Evolutionary conservation across 495 filamentous ascomycete species (phyloP), one percentile per base, ranked within the genome.

Genomic region (Penicillium paradoxum): DNA sequence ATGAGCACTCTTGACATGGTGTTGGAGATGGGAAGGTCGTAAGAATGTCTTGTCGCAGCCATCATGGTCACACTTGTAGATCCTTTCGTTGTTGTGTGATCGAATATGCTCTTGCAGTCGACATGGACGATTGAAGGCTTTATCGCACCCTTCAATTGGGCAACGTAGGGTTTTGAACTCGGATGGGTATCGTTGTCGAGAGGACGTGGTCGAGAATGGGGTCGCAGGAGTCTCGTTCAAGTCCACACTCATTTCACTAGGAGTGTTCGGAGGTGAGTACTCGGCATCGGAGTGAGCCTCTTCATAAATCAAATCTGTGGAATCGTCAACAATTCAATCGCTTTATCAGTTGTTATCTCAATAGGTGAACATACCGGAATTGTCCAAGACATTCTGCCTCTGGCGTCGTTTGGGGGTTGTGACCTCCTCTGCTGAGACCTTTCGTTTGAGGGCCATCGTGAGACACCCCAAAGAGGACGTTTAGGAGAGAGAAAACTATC

Each of bases 61-160:
- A 0, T 73, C 62, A 49, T 84, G 75, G 2, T 79, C 71, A 63
- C 93, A 98, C 22, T 73, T 66, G 64, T 83, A 89, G 6, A 87
- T 76, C 8, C 90, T 80, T 57, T 91, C 88, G 56, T 88, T 87
- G 37, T 82, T 89, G 65, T 96, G 91, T 3, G 85, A 87, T 38
- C 87, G 75, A 3, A 90, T 60, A 61, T 96, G 91, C 39, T 87
- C 80, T n/a, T 83, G 75, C 2, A 96, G 79, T 30, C 87, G 81
- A n/a, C 81, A 83, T 2, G 88, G 90, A 1, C 91, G 83, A 66
- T 93, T 92, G 80, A 91, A 96, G n/a, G 84, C 81, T 69, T 90
- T 91, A 21, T 68, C 64, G 63, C 91, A 96, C 33, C 78, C 81
- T 15, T 83, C 76, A 57, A 80, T 81, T 3, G 81, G 78, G 69